Conservation (phyloP, 306 rosid genomes). For the Canavalia gladiata region DNA sequence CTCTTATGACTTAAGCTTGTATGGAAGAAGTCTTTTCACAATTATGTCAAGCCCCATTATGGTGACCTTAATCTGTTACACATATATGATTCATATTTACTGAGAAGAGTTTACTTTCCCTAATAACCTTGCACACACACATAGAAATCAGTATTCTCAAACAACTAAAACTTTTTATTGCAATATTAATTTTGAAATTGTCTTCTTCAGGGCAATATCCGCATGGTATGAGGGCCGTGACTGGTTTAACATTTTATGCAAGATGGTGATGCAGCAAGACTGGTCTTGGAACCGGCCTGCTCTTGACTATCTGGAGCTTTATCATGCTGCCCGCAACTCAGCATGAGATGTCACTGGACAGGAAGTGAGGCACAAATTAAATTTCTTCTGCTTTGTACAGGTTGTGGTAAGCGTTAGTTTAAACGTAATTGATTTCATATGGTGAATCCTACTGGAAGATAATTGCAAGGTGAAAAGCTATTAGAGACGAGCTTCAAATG, state of each 20-base stretch:
- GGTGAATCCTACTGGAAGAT: conserved; percentile 34
- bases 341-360: conserved; percentile 35
- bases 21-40: conserved; percentile 2
- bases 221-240: conserved; percentile 70
- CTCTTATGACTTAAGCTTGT: conserved; percentile 15
- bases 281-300: conserved; percentile 99
- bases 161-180: not conserved
- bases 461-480: conserved; percentile 32
- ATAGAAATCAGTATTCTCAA: not conserved
- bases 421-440: conserved; percentile 36
- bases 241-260: conserved; percentile 76
- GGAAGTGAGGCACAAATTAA: conserved; percentile 14
- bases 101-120: not conserved
- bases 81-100: not conserved
- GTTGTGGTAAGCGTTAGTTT: conserved; percentile 18
- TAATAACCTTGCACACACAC: not conserved
- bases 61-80: not conserved
- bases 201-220: conserved; percentile 74
- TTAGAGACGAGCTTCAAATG: conserved; percentile 36
- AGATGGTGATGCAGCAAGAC: conserved; percentile 85
- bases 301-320: conserved; percentile 86
- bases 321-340: conserved; percentile 74
- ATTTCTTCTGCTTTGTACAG: conserved; percentile 51
- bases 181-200: conserved; percentile 23
- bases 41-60: not conserved